These are phyloP conservation scores for Gloeostereum incarnatum DNA, from an alignment of 768 basidiomycete species.

Conservation along the genomic window DNA sequence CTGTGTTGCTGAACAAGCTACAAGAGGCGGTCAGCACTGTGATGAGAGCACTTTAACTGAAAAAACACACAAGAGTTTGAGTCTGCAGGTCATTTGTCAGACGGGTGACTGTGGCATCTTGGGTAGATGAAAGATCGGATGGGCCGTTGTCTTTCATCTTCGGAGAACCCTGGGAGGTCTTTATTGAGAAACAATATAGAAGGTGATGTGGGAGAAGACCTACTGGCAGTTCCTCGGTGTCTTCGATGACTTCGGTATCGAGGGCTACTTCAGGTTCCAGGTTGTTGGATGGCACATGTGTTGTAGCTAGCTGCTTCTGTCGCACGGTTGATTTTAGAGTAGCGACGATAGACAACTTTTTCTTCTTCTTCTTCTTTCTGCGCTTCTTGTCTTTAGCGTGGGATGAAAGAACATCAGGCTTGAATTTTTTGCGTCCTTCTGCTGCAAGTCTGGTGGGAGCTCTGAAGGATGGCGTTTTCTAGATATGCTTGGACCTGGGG, in stretches of 20 bases:
- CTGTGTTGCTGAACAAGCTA: constrained; percentile 48
- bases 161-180: background rate
- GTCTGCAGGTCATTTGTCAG: background rate
- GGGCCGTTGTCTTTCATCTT: background rate
- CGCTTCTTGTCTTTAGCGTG: constrained; percentile 4
- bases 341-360: background rate
- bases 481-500: background rate
- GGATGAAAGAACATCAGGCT: background rate
- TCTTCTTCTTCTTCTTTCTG: constrained; percentile 6
- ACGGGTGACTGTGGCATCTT: background rate
- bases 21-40: background rate
- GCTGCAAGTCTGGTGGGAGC: background rate
- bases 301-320: background rate
- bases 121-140: too few relatives aligned
- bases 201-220: background rate
- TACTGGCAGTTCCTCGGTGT: too few relatives aligned
- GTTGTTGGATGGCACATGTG: background rate
- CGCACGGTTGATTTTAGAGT: background rate
- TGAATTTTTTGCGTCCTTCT: background rate
- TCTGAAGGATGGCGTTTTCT: background rate
- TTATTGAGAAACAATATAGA: background rate
- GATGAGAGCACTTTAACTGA: background rate
- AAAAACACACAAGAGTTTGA: background rate
- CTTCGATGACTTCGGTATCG: background rate
- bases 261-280: background rate